Percentiles rank a stretch among this genome's conserved stretches.
These are phyloP conservation scores for Colletotrichum simmondsii DNA, from an alignment of 2,329 filamentous ascomycete genomes.

Conservation along the genomic window DNA sequence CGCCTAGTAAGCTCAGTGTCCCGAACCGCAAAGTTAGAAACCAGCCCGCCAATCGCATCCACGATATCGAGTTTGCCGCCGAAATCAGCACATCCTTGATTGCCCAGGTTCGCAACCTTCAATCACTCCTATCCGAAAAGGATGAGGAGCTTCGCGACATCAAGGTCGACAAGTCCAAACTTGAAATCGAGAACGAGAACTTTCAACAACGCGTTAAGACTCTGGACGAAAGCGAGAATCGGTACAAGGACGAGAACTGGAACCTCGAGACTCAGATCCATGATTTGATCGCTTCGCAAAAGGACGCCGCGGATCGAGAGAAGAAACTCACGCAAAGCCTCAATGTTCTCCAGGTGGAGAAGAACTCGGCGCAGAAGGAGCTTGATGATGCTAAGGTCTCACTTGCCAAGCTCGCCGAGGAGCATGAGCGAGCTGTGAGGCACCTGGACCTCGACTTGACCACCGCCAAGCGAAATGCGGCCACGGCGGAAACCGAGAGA, in stretches of 20 bases:
- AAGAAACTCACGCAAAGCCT: conserved; percentile 82
- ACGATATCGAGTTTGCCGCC: conserved; percentile 98
- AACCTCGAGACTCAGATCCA: conserved; percentile 93
- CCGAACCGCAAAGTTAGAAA: conserved; percentile 91
- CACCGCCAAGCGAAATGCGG: conserved; percentile 82
- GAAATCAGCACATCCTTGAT: conserved; percentile 96
- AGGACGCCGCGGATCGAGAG: conserved; percentile 83
- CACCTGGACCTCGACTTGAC: conserved; percentile 91
- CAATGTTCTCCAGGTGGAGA: conserved; percentile 77
- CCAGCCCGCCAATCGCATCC: conserved; percentile 86
- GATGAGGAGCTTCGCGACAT: conserved; percentile 85
- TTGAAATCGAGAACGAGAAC: conserved; percentile 85
- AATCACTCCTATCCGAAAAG: conserved; percentile 84
- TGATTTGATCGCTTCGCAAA: conserved; percentile 78
- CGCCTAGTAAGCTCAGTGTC: conserved; percentile 88
- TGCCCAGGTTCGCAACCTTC: conserved; percentile 91
- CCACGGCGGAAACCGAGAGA: conserved; percentile 82
- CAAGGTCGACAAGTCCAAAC: conserved; percentile 78
- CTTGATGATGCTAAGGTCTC: conserved; percentile 88
- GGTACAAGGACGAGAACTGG: conserved; percentile 99
- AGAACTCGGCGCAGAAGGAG: conserved; percentile 82
- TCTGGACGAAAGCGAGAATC: conserved; percentile 92
- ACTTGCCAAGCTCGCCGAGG: conserved; percentile 83
- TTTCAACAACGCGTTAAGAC: conserved; percentile 83
- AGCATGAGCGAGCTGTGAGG: conserved; percentile 80